Evolutionary conservation across 805 yeast genomes (phyloP), one percentile per base, ranked within the genome.

Genomic region (Zygoascus tannicola): DNA sequence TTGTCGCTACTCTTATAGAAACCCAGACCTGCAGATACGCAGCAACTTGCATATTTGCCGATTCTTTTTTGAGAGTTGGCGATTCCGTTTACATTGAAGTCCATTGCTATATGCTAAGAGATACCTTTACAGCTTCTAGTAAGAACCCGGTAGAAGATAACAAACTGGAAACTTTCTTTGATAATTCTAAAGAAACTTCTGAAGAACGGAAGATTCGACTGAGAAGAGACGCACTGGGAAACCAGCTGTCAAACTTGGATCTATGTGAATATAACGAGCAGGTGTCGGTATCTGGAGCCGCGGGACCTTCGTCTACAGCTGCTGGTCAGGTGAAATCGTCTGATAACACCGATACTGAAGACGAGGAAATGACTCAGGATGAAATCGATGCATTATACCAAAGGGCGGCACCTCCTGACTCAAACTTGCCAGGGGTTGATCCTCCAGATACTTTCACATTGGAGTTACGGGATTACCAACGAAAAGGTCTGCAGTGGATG

Each of bases 401-500:
- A 41, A 72, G 80, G n/a, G 75, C 86, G 15, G 85, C 83, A 54
- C 74, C 78, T 7, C 71, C 75, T 2, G 78, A 75, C n/a, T 60
- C 72, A 8, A 72, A 74, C 8, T 66, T 71, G 21, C 65, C 81
- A 3, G 88, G 88, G 1, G 80, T 76, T 47, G 74, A 82, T 0
- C 78, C 78, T 2, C 78, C 75, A 0, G 70, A 73, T 0, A 54
- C 68, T 1, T 82, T 87, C 54, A 68, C 68, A 5, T 53, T 88
- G 40, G 65, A 66, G 1, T 63, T 90, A 40, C 67, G 95, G 44
- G 74, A 78, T 1, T 90, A 90, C 59, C 97, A 90, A 61, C 79
- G 75, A 48, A 85, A 81, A 54, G 95, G 94, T 0, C 63, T 86
- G 23, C 76, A 88, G 1, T 87, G 96, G 96, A 81, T 87, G 90